Conservation (phyloP, 768 basidiomycete species). For the Hygrophorus pudorinus region DNA sequence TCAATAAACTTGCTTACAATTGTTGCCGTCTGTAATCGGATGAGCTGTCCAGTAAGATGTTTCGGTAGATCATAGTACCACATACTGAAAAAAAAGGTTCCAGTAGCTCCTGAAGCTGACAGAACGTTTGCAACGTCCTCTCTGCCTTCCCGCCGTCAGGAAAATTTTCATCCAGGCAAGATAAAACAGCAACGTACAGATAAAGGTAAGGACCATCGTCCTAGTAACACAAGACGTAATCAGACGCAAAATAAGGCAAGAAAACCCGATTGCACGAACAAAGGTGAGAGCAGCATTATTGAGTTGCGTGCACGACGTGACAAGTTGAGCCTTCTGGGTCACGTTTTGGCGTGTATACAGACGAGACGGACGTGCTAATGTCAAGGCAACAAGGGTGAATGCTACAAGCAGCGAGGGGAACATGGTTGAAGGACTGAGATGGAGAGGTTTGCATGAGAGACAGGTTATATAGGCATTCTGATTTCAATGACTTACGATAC, state of each 20-base stretch:
- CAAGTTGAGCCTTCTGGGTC: conserved; percentile 17
- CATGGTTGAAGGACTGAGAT: no score
- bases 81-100: conserved; percentile 20
- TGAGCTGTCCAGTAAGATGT: no score
- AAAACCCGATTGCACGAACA: conserved; percentile 15
- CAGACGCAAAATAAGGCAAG: background rate
- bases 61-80: no score
- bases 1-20: conserved; percentile 6
- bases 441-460: no score
- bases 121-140: conserved; percentile 22
- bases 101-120: conserved; percentile 14
- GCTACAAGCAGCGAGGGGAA: no score
- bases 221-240: conserved; percentile 10
- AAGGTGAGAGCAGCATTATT: conserved; percentile 33
- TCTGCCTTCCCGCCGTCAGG: background rate
- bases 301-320: conserved; percentile 24
- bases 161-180: background rate
- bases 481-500: no score
- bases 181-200: conserved; percentile 15
- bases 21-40: conserved; percentile 6
- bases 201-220: conserved; percentile 35
- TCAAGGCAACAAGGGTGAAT: no score
- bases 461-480: no score
- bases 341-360: no score
- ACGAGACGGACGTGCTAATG: no score